Conservation (phyloP, 768 basidiomycete genomes). For the Mycena filopes region DNA sequence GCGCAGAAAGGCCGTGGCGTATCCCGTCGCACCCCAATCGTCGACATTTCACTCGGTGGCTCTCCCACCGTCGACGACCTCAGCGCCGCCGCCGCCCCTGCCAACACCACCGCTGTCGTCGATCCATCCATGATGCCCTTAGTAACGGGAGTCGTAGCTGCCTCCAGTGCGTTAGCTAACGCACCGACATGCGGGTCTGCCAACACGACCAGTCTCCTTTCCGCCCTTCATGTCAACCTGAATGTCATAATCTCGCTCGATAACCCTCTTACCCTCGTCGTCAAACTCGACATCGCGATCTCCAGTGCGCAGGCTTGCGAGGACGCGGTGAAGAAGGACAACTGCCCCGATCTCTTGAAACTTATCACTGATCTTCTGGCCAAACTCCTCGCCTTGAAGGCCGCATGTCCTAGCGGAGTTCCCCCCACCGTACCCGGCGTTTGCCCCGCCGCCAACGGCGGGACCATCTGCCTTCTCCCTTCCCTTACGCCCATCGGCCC, state of each 20-base stretch:
- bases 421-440: slow-evolving; percentile 4
- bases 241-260: background rate
- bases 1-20: background rate
- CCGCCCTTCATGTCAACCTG: too few relatives aligned
- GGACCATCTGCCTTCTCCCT: slow-evolving; percentile 5
- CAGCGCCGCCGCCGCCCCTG: background rate
- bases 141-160: background rate
- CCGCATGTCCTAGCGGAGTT: background rate
- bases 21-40: background rate
- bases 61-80: background rate
- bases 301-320: background rate
- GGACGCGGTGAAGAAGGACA: background rate
- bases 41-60: background rate
- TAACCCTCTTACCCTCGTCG: too few relatives aligned
- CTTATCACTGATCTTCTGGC: background rate
- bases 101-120: background rate
- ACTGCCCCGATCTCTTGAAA: background rate
- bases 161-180: background rate
- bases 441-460: slow-evolving; percentile 7
- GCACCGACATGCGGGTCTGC: background rate
- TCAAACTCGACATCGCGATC: background rate
- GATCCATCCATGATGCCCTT: background rate
- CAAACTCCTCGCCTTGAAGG: background rate
- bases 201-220: background rate
- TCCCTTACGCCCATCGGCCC: slow-evolving; percentile 1